Percentiles rank a stretch among this genome's conserved stretches.
These are phyloP conservation scores for Xylariaceae sp. DNA, from an alignment of 2,329 filamentous ascomycete genomes.

Conservation along the genomic window DNA sequence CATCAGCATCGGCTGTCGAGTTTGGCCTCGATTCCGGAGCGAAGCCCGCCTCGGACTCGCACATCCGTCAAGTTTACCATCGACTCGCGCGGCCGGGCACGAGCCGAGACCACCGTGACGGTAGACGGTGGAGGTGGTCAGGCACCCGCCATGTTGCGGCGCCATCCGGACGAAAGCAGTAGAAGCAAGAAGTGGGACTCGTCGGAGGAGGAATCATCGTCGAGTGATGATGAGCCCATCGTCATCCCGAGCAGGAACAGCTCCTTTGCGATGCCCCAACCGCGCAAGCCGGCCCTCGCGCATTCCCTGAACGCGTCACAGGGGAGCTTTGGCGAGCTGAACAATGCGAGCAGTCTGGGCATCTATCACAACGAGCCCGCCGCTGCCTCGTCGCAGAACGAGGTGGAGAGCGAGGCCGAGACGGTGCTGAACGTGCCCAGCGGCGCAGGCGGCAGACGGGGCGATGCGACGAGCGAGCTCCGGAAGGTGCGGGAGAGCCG, in stretches of 20 bases:
- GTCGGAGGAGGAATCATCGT: conserved; percentile 46
- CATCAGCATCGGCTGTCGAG: conserved; percentile 43
- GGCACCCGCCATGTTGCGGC: conserved; percentile 14
- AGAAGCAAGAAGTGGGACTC: conserved; percentile 33
- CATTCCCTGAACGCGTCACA: conserved; percentile 39
- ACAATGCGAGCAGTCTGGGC: conserved; percentile 34
- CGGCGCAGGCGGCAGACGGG: conserved; percentile 18
- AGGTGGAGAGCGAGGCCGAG: conserved; percentile 51
- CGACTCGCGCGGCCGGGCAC: conserved; percentile 52
- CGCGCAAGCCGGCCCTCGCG: conserved; percentile 36
- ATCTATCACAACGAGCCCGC: conserved; percentile 28
- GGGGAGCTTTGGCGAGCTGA: conserved; percentile 43
- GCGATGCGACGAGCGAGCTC: conserved; percentile 54
- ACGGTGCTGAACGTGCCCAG: conserved; percentile 44
- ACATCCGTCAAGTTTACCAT: conserved; percentile 57
- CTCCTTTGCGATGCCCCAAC: conserved; percentile 51
- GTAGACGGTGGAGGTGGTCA: conserved; percentile 23
- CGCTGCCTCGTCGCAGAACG: conserved; percentile 20
- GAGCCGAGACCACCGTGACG: conserved; percentile 44
- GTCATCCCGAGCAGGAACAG: conserved; percentile 54
- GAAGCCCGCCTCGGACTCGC: conserved; percentile 35
- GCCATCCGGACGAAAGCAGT: conserved; percentile 11
- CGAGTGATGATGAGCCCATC: conserved; percentile 57
- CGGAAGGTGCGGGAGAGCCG: conserved; percentile 49
- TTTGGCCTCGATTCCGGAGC: conserved; percentile 52